phyloP scores from a whole-genome alignment of 192 early-diverging fungal genomes.

The Phycomyces blakesleeanus region DNA sequence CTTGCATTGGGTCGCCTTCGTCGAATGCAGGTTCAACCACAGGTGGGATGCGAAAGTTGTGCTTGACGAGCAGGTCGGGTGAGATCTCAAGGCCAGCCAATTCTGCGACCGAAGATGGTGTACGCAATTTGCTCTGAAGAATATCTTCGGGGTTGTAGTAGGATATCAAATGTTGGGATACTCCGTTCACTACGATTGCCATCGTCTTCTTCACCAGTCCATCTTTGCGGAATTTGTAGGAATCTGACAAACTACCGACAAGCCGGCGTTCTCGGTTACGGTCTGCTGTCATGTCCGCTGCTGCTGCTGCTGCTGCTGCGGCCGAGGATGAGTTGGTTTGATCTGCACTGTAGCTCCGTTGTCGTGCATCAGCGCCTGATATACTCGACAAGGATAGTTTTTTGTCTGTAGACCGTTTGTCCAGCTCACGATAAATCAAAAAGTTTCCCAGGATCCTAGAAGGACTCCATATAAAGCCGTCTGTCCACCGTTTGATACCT shows the following conservation, averaged over 20 bases:
- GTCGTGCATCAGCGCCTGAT: conserved; percentile 12
- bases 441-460: conserved; percentile 81
- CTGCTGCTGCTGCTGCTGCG: conserved; percentile 28
- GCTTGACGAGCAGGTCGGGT: conserved; percentile 55
- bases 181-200: conserved; percentile 66
- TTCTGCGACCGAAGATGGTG: conserved; percentile 51
- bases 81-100: conserved; percentile 55
- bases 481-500: conserved; percentile 85
- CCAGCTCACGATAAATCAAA: conserved; percentile 74
- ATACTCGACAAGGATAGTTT: conserved; percentile 11
- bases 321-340: conserved; percentile 23
- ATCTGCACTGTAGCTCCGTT: conserved; percentile 24
- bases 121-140: conserved; percentile 43
- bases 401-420: conserved; percentile 29
- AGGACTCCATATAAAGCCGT: conserved; percentile 78
- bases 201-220: conserved; percentile 79
- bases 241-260: conserved; percentile 53
- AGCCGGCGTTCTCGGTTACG: conserved; percentile 52
- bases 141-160: conserved; percentile 59
- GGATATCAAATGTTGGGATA: conserved; percentile 55
- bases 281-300: conserved; percentile 21
- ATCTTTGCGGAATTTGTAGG: conserved; percentile 53
- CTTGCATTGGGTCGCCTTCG: conserved; percentile 5
- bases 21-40: conserved; percentile 32
- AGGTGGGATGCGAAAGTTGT: conserved; percentile 58